A percentile compares a stretch with the other conserved stretches of the same genome.
Evolutionary conservation across 371 early-diverging fungal species (phyloP).

Genomic region (Entomophthora muscae): DNA sequence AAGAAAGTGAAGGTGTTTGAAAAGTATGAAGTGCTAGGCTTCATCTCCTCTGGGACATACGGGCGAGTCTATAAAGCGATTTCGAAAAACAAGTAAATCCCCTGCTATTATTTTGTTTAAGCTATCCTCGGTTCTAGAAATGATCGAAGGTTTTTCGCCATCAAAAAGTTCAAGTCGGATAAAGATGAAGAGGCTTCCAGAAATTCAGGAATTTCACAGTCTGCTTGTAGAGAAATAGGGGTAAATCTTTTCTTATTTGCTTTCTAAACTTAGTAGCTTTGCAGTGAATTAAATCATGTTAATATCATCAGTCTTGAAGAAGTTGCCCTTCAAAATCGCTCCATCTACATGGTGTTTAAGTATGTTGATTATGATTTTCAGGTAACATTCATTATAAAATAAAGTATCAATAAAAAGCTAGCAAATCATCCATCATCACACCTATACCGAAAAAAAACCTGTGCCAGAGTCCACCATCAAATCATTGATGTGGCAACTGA

Average conservation of each 20-base stretch:
- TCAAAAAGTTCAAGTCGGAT: constrained; percentile 91
- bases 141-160: constrained; percentile 49
- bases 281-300: constrained; percentile 72
- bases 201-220: constrained; percentile 77
- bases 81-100: too few relatives aligned
- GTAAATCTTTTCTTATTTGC: constrained; percentile 16
- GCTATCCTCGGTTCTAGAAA: too few relatives aligned
- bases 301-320: constrained; percentile 71
- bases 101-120: too few relatives aligned
- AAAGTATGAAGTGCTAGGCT: constrained; percentile 34
- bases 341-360: constrained; percentile 90
- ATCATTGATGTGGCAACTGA: too few relatives aligned
- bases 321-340: constrained; percentile 70
- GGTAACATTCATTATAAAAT: constrained; percentile 30
- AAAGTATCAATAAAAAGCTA: too few relatives aligned
- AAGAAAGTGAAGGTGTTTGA: too few relatives aligned
- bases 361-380: constrained; percentile 87
- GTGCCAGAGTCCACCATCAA: constrained; percentile 60
- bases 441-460: constrained; percentile 47
- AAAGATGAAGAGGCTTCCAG: constrained; percentile 68
- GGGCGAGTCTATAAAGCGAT: too few relatives aligned
- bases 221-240: too few relatives aligned
- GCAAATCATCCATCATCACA: constrained; percentile 65
- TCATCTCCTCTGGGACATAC: constrained; percentile 85
- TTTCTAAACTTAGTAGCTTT: constrained; percentile 34